Evolutionary conservation across 1,139 yeast species (phyloP), one percentile per base, ranked within the genome.

Genomic region (Yamadazyma sp.): DNA sequence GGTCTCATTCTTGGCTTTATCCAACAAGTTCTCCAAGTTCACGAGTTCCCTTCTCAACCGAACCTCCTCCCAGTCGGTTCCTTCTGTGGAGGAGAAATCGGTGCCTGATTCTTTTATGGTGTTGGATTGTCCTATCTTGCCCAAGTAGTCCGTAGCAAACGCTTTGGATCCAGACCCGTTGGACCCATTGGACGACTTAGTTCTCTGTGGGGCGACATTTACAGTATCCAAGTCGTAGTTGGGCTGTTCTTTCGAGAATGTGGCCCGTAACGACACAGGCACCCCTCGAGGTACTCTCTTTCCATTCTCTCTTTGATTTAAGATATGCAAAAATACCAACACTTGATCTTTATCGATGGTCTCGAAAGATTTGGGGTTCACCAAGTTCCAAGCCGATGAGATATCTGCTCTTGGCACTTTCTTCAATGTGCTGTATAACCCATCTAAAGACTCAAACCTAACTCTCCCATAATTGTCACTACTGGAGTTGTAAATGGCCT

Each of bases 261-360:
- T 87, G 3, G 97, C 96, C 39, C 96, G 76, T 49, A 94, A 71
- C 7, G 94, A 81, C 1, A 92, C 87, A n/a, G 98, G 98, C 4
- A 92, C 91, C n/a, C 89, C 84, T 43, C 95, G 72, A 30, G 98
- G 98, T 26, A 92, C 81, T 45, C 94, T 73, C 52, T 83, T 83
- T 25, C 96, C 96, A 55, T 83, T 83, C 46, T 88, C 87, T 52
- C 97, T 77, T 62, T 91, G 96, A 62, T 89, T 88, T 53, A 92
- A 73, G 50, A 91, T 88, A 63, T 92, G 98, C 50, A 92, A 71
- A 51, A 87, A 89, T 27, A 87, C 95, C 50, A 89, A 67, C 20
- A 89, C 83, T 60, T 94, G 98, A 62, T 92, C 98, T 54, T 86
- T 88, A 61, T 91, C 98, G 47, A 92, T 88, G 12, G 95, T 83